Conservation (phyloP, 805 yeast species). For the Diddensiella santjacobensis region DNA sequence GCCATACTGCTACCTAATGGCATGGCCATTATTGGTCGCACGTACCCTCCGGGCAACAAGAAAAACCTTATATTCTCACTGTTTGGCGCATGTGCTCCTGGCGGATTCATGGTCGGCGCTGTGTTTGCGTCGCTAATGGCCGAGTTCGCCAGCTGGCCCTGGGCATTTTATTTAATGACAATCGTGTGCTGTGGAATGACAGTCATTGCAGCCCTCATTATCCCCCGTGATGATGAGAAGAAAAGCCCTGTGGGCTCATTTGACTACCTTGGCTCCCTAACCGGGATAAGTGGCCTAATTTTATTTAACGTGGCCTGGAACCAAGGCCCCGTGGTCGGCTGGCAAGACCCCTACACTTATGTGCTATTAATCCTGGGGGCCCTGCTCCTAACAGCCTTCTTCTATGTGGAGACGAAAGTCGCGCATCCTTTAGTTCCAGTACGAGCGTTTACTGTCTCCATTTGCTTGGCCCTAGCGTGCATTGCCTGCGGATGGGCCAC, state of each 20-base stretch:
- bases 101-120: conserved; percentile 56
- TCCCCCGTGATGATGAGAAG: not conserved
- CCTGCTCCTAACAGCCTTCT: conserved; percentile 43
- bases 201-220: conserved; percentile 13
- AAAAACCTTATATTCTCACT: conserved; percentile 54
- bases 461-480: conserved; percentile 47
- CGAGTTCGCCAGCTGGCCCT: conserved; percentile 49
- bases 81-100: conserved; percentile 61
- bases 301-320: conserved; percentile 68
- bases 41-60: conserved; percentile 43
- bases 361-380: conserved; percentile 52
- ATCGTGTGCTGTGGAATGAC: conserved; percentile 38
- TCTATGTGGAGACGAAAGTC: conserved; percentile 44
- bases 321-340: conserved; percentile 71
- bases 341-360: conserved; percentile 57
- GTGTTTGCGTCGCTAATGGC: conserved; percentile 48
- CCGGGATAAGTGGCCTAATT: conserved; percentile 59
- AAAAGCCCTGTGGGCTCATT: conserved; percentile 26
- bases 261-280: conserved; percentile 51
- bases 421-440: conserved; percentile 55
- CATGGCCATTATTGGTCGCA: conserved; percentile 48
- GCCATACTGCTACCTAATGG: conserved; percentile 59
- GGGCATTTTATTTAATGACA: conserved; percentile 51
- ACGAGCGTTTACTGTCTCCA: conserved; percentile 43
- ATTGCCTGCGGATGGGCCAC: conserved; percentile 71